Evolutionary conservation across 495 filamentous ascomycete species (phyloP), one percentile per base, ranked within the genome.

Genomic region (Neurospora sp.): DNA sequence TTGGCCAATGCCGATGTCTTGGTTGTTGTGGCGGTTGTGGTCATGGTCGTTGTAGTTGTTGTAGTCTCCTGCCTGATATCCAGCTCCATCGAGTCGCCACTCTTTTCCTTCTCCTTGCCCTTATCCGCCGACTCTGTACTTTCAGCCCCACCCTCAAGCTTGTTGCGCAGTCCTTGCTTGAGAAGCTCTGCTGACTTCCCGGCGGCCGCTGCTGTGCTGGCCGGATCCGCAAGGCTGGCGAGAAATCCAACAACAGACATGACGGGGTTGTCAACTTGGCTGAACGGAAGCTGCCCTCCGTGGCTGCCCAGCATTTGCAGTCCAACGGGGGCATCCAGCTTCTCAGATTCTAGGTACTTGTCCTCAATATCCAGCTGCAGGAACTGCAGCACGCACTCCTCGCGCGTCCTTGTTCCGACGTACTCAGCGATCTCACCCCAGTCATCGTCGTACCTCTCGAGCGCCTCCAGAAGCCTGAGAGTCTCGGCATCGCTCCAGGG

Each of bases 351-450:
- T 11, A 95, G 83, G 74, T 95, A 97, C 74, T 94, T 93, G 81
- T 95, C 93, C 78, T 95, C 93, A 72, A 97, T 96, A 70, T 94
- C 93, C 37, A 95, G 83, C 77, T 96, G 93, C 74, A 99, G 83
- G 85, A 99, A 99, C 79, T 97, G 94, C 77, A 97, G 84, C 37
- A 98, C 94, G 81, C 96, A 99, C 83, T 99, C 93, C 82, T 99
- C 96, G 44, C 93, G 87, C n/a, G 93, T 97, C 61, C 94, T 88
- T 3, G 93, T 94, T 40, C 92, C 92, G 38, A 99, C 96, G 76
- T 97, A 91, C 73, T 93, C 93, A 1, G 96, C 89, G 72, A 99
- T 94, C 75, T 91, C 88, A 70, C 93, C 91, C 96, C 96, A 99
- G 82, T 98, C 91, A 39, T 99, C 96, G 74, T 98, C 94, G 75